Evolutionary conservation across 441 rosid species (phyloP).

Genomic region (Gossypium davidsonii): DNA sequence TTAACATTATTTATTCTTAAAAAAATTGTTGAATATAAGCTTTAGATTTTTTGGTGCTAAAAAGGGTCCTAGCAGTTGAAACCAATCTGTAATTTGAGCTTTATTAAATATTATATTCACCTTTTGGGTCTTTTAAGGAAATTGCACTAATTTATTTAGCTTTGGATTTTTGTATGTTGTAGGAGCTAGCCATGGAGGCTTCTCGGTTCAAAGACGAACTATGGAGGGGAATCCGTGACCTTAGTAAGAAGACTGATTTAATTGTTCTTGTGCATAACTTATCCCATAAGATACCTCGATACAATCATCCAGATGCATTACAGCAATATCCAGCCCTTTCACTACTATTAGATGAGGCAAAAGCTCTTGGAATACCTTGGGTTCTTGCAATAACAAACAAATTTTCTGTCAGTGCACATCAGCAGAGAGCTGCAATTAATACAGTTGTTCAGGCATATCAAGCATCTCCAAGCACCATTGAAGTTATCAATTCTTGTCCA

Average conservation of each 20-base stretch:
- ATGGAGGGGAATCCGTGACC: slow-evolving; percentile 81
- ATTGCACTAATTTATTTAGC: background rate
- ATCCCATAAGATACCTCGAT: slow-evolving; percentile 79
- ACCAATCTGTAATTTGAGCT: background rate
- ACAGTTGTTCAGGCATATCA: slow-evolving; percentile 74
- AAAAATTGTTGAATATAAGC: background rate
- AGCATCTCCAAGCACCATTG: slow-evolving; percentile 57
- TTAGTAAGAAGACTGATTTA: slow-evolving; percentile 73
- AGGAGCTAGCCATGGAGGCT: slow-evolving; percentile 69
- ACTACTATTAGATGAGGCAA: slow-evolving; percentile 78
- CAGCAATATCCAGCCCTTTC: slow-evolving; percentile 69
- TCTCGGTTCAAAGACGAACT: slow-evolving; percentile 80
- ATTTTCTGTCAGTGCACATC: slow-evolving; percentile 97
- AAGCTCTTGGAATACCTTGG: slow-evolving; percentile 95
- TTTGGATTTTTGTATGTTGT: slow-evolving; percentile 9
- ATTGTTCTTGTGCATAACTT: slow-evolving; percentile 89
- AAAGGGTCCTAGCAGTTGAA: background rate
- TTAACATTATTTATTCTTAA: background rate
- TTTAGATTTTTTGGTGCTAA: background rate
- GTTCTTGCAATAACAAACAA: slow-evolving; percentile 89
- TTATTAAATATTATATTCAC: background rate
- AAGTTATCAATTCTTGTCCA: slow-evolving; percentile 80
- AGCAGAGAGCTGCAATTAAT: slow-evolving; percentile 69
- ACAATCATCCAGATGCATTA: slow-evolving; percentile 37
- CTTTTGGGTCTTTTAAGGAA: background rate